Evolutionary conservation across 768 basidiomycete species (phyloP), one percentile per base, ranked within the genome.

Genomic region (Russula sp.): DNA sequence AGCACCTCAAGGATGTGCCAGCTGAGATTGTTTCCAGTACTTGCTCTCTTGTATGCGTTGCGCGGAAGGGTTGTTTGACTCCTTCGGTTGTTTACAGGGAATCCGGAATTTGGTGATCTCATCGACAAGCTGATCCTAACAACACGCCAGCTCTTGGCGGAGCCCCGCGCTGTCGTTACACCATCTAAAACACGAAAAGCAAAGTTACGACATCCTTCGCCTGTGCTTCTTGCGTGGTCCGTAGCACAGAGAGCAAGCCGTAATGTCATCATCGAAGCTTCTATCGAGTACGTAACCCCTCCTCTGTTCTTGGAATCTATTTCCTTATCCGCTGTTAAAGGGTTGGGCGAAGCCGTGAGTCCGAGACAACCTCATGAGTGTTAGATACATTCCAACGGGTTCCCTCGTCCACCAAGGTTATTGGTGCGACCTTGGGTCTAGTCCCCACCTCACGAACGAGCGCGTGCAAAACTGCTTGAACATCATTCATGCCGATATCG

Each of bases 291-390:
- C 45, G 62, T 54, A 48, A 18, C 22, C 4, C 27, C 32, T 4
- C 20, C 14, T 53, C 22, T 37, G 11, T 16, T 53, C n/a, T 9
- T 42, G 45, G 40, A 20, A 14, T 11, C 8, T 27, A 8, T 31
- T 14, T 32, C 18, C 62, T 63, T 9, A 63, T 35, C 10, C 35
- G 1, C 13, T 48, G 3, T 14, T 16, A 52, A 27, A 63, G 62
- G 6, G 37, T 63, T 14, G 62, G 62, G 20, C 50, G 16, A 48
- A 47, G 44, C 45, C 45, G 62, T 63, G 20, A 63, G 62, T 58
- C 16, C n/a, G 16, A 39, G 48, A 31, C 13, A 2, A 40, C 16
- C 20, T 22, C 16, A 6, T 7, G 16, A 57, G 16, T n/a, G 13
- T 20, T 2, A 16, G 20, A 8, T 27, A 32, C 22, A 32, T 32